Evolutionary conservation across 2,329 filamentous ascomycete species (phyloP).

Genomic region (Apiospora saccharicola): DNA sequence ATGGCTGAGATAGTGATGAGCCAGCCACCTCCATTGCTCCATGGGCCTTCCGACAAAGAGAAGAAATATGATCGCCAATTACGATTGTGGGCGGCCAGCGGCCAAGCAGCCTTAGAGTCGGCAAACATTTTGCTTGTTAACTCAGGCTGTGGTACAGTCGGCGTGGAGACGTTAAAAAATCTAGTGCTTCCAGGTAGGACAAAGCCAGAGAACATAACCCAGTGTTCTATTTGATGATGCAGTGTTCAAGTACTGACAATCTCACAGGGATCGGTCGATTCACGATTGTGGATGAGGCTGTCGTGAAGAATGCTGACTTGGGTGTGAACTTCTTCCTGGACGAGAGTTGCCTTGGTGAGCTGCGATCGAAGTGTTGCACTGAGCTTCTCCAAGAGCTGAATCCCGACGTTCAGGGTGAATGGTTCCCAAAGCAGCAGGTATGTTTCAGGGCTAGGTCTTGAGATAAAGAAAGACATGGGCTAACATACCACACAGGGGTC

Average conservation of each 20-base stretch:
- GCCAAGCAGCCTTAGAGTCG: conserved; percentile 88
- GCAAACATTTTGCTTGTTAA: conserved; percentile 93
- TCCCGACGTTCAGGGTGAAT: conserved; percentile 85
- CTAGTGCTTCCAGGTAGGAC: conserved; percentile 82
- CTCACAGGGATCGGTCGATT: conserved; percentile 82
- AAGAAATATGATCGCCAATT: conserved; percentile 95
- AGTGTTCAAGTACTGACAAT: conserved; percentile 32
- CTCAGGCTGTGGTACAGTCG: conserved; percentile 84
- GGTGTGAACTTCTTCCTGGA: conserved; percentile 98
- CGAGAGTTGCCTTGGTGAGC: conserved; percentile 76
- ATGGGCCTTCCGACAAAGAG: conserved; percentile 66
- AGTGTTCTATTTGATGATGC: background rate
- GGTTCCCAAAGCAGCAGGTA: conserved; percentile 61
- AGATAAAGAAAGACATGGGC: background rate
- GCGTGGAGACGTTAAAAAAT: conserved; percentile 93
- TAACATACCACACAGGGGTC: conserved; percentile 36
- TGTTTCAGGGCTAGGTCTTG: background rate
- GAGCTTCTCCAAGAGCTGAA: conserved; percentile 87
- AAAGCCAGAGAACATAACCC: background rate
- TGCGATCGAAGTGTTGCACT: conserved; percentile 79
- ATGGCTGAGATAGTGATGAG: conserved; percentile 55
- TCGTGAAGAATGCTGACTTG: conserved; percentile 82
- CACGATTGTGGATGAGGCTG: conserved; percentile 83
- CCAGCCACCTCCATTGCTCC: conserved; percentile 57
- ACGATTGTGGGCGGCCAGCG: conserved; percentile 91